Evolutionary conservation across 768 basidiomycete species (phyloP), one percentile per base, ranked within the genome.

Genomic region (Tylopilus sp.): DNA sequence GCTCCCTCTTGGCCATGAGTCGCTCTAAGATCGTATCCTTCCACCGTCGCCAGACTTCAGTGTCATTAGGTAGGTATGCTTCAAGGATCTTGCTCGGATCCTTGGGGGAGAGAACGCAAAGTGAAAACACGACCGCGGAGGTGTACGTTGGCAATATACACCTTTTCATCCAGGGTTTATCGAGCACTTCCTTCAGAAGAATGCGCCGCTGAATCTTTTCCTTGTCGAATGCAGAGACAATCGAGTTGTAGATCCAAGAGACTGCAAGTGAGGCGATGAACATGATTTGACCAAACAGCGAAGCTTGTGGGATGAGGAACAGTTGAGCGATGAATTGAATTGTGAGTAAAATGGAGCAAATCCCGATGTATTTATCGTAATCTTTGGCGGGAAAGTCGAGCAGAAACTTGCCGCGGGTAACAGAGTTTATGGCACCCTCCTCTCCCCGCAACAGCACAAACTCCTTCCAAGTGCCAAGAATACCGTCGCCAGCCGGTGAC

Each of bases 161-260:
- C 51, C 31, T 55, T 16, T 19, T 46, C 33, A 46, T 13, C 28
- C 11, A 17, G 4, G 54, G 51, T 17, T 14, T 22, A 45, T 43
- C 3, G 13, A 55, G 40, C 21, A 52, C n/a, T 4, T n/a, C 16
- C 1, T 55, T 28, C 19, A 55, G 22, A 12, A 55, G 22, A 28
- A 53, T 55, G 19, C 28, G 50, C 22, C 30, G 54, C 21, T 62
- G 60, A 7, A 62, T 50, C 34, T 56, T 54, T 19, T 60, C 60
- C 30, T 57, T 59, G 33, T 76, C 74, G 65, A 76, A 60, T 9
- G 60, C 57, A 6, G 66, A 63, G 26, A 70, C 54, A 25, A 40
- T 64, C 16, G 54, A 55, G 41, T 64, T 70, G 53, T 69, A 67
- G 4, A 56, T 11, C 64, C 64, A 67, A 14, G 68, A 67, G 6